Base-by-base conservation (phyloP, 148 eudicot genomes). In the Polygonum maritimum region DNA sequence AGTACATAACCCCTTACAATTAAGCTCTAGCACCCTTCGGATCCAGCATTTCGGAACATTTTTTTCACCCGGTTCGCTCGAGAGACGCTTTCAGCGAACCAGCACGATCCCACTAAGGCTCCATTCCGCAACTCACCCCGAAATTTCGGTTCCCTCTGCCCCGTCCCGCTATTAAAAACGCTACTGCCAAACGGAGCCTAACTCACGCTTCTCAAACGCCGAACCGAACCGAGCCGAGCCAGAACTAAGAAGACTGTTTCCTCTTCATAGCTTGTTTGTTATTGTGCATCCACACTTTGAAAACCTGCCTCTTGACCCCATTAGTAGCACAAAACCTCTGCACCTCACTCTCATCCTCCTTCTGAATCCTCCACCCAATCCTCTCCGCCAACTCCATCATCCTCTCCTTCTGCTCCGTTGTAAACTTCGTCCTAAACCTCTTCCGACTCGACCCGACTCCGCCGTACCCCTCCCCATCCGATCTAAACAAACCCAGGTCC, bases 261-360 rank as follows among this genome's bases (percentile, higher is more conserved):
- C 82, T 82, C 80, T 82, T 85, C 41, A 74, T 75, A 48, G 90
- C 84, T 36, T 87, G 87, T 74, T 87, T 89, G 79, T 81, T 83
- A 77, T 89, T 89, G 76, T 89, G 92, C 86, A 89, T 89, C 92
- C 92, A 89, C 33, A 89, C 92, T 55, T 87, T 89, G 79, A 89
- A 87, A 45, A 84, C 92, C 19, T 84, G 83, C 41, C 86, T 82
- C 78, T 84, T 85, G 33, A 89, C 81, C 3, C 90, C 92, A 1
- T 75, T 79, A 48, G 87, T 85, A 5, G 57, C 41, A 35, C 92
- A 89, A 33, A 89, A 84, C 69, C 75, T 77, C 44, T 74, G 78
- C 7, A 89, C 84, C 5, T 76, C 82, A 10, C 52, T 33, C 35
- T 89, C 90, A 47, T 87, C 85, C 65, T 83, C 83, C 76, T 87